phyloP scores from a whole-genome alignment of 768 basidiomycete genomes.

The Russula virescens region DNA sequence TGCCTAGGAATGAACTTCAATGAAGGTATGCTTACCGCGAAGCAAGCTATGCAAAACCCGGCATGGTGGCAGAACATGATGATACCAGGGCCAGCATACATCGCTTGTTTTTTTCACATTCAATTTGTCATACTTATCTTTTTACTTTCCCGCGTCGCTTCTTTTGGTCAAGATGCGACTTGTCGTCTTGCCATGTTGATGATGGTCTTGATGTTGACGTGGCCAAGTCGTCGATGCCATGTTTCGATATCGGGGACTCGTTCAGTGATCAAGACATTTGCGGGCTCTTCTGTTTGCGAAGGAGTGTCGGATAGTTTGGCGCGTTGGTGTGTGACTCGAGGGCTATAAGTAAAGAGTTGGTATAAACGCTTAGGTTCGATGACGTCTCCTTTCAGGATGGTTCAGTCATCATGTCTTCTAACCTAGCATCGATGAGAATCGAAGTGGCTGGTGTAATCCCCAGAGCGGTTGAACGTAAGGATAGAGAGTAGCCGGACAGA shows the following conservation, averaged over 20 bases:
- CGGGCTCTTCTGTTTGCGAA: too few species aligned
- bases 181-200: background rate
- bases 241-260: background rate
- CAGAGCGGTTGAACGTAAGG: background rate
- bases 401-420: background rate
- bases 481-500: background rate
- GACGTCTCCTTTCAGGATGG: background rate
- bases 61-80: slow-evolving; percentile 76
- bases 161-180: background rate
- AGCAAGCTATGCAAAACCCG: slow-evolving; percentile 66
- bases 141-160: slow-evolving; percentile 2
- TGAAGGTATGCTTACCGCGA: slow-evolving; percentile 58
- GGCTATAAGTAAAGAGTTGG: too few species aligned
- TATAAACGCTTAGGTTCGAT: too few species aligned
- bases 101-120: background rate
- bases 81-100: slow-evolving; percentile 71
- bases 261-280: too few species aligned
- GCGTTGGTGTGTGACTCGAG: background rate
- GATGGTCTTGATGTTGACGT: background rate
- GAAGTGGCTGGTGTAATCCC: background rate
- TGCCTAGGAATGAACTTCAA: background rate
- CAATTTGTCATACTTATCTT: background rate
- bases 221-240: background rate
- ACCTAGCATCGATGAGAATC: background rate
- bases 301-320: too few species aligned